Evolutionary conservation across 2,329 filamentous ascomycete genomes (phyloP), one percentile per base, ranked within the genome.

Genomic region (Claviceps quebecensis): DNA sequence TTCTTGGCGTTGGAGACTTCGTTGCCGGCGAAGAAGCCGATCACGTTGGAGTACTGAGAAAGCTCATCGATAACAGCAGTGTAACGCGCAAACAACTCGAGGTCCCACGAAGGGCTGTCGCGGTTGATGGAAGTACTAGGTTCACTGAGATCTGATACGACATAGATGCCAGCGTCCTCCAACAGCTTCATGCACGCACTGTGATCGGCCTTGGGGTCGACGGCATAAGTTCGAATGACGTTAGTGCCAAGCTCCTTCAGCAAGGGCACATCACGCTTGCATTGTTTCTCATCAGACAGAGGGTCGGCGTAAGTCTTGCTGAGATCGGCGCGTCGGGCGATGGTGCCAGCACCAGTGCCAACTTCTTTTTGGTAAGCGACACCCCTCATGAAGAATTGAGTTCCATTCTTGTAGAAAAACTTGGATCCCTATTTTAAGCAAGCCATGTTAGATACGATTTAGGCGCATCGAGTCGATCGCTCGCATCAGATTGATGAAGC

Each of bases 1-100:
- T 84, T 90, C 59, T 76, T 75, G 62, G 83, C 78, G 76, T 96
- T 95, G 61, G 88, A 84, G 56, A 98, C 93, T 73, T 98, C 93
- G 72, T 98, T 98, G 66, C 93, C 93, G 59, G 90, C 91, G 68
- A 98, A 97, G 83, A 97, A 98, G 62, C 93, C 93, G 57, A 98
- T 82, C 49, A 87, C 83, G 72, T 98, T 98, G 69, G 80, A 77
- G 77, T 95, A 97, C 65, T 86, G 76, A 60, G 78, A 75, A 62
- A 98, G 74, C 56, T 79, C 76, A 65, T 97, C 90, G 54, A 98
- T 73, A 55, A 98, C 93, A 36, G 72, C 71, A 53, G 83, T 86
- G 76, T 97, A 98, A 57, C 88, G 87, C 38, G 75, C 66, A 72
- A 83, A 95, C 47, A 96, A 77, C 13, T 78, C 77, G 50, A 82